Base-by-base conservation (phyloP, 1,284 basidiomycete genomes). In the Ceratorhiza oryzae-sativae region DNA sequence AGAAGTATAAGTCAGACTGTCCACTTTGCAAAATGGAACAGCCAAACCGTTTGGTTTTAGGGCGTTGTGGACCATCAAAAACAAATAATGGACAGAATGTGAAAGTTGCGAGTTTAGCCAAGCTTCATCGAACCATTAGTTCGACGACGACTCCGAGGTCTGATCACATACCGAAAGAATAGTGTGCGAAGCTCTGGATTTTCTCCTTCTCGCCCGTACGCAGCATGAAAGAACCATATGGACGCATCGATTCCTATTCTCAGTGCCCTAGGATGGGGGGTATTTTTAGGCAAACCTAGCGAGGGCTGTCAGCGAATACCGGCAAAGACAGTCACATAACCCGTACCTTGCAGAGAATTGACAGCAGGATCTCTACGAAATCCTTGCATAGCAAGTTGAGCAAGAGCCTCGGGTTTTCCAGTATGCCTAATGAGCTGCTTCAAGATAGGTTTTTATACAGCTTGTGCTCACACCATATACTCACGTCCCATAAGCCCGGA, bases 1-100 rank as follows among this genome's bases (percentile, higher is more conserved):
- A 12, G 18, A 23, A 62, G 41, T 9, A 1, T 36, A 13, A 46
- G 10, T n/a, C 13, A 46, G 39, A 1, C 12, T 39, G 18, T 30
- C 39, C 41, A 62, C 41, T 3, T 32, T 46, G 15, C 25, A 9
- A 5, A 30, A 8, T 13, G 42, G 15, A 34, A 55, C 20, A 3
- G 23, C 32, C 65, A 45, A 20, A 58, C 65, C 65, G 85, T 82
- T 99, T 99, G 76, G 90, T 81, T 2, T 85, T 83, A 0, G 97
- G 97, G 60, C 95, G 86, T 63, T 89, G 85, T 0, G 93, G 91
- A 0, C 97, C 97, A 80, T 99, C 96, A 77, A 98, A 98, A 0
- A 98, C 93, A 79, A 98, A 97, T 1, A 98, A 83, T 0, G 94
- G 93, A 23, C 95, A 85, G 74, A 97, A 87, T 0, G 95, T 94